Conservation (phyloP, 768 basidiomycete genomes). For the Mycena albidolilacea region DNA sequence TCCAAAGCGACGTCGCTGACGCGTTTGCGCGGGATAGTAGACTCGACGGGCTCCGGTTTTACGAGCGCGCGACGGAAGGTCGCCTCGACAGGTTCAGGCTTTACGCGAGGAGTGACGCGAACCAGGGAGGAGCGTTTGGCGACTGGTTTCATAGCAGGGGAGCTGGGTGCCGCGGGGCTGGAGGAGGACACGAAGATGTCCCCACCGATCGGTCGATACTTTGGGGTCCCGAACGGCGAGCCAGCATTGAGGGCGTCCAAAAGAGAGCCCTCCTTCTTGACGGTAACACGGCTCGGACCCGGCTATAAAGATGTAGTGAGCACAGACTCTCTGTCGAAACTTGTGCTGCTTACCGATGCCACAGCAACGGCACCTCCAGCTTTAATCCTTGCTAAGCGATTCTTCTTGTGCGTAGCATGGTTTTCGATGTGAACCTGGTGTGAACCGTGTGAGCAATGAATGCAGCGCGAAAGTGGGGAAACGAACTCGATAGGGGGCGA, state of each 20-base stretch:
- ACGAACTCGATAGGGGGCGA: conserved; percentile 63
- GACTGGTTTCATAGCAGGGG: background rate
- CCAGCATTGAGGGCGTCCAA: conserved; percentile 14
- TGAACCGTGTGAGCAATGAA: conserved; percentile 21
- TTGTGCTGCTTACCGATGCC: conserved; percentile 9
- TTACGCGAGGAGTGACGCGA: conserved; percentile 23
- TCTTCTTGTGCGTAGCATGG: conserved; percentile 45
- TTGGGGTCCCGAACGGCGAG: conserved; percentile 20
- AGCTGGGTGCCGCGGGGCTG: background rate
- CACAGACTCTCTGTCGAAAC: background rate
- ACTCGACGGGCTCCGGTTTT: background rate
- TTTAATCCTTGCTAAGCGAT: conserved; percentile 31
- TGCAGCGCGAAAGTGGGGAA: conserved; percentile 4
- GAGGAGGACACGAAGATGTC: background rate
- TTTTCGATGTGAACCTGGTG: conserved; percentile 48
- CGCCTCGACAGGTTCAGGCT: conserved; percentile 49
- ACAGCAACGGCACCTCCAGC: background rate
- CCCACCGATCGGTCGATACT: conserved; percentile 1
- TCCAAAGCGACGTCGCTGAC: conserved; percentile 47
- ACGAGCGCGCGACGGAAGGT: conserved; percentile 44
- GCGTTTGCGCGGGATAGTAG: conserved; percentile 50
- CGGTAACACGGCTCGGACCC: background rate
- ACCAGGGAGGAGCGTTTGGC: conserved; percentile 26
- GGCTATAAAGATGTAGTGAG: conserved; percentile 6
- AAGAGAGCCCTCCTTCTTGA: conserved; percentile 22